Base-by-base conservation (phyloP, 768 basidiomycete genomes). In the Chalciporus sphaerocephalus region DNA sequence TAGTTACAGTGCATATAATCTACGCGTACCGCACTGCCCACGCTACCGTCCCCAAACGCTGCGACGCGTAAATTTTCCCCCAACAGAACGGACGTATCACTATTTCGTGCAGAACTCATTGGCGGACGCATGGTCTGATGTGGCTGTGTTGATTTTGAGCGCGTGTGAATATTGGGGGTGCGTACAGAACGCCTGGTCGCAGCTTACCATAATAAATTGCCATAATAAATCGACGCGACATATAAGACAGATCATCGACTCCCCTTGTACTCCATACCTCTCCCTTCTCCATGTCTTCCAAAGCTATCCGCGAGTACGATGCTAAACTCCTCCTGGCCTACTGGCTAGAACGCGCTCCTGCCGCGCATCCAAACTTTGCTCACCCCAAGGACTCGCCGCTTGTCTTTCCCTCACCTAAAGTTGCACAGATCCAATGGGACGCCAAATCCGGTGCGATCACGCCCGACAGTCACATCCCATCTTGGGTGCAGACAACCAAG, bases 321-420 rank as follows among this genome's bases (percentile, higher is more conserved):
- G 95, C 95, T 56, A 99, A 98, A 77, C 89, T 97, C 57, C 79
- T 98, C 54, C 77, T 98, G 23, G 91, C 93, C 30, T 96, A 97
- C 78, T 97, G 93, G 93, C 85, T 98, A 53, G 83, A 89, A 68
- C 83, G 92, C 51, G 87, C 92, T 11, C 89, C 93, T 22, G 63
- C 86, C 11, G 82, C 90, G 57, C 82, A 86, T 35, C 72, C 84
- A 42, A 78, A 84, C 44, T 74, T 74, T 39, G 62, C 69, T 28
- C 70, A 76, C 38, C 50, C 66, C 25, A 78, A 83, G 38, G 6
- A 40, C 22, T 66, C 63, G 4, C 44, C 61, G 1, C 62, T 66
- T 23, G 74, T 76, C 48, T 86, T 88, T 65, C 82, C 86, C 23
- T 56, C 71, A 1, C 81, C 84, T 27, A 82, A 81, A 60, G 92